phyloP scores from a whole-genome alignment of 768 basidiomycete genomes.

The Lactifluus subvellereus region DNA sequence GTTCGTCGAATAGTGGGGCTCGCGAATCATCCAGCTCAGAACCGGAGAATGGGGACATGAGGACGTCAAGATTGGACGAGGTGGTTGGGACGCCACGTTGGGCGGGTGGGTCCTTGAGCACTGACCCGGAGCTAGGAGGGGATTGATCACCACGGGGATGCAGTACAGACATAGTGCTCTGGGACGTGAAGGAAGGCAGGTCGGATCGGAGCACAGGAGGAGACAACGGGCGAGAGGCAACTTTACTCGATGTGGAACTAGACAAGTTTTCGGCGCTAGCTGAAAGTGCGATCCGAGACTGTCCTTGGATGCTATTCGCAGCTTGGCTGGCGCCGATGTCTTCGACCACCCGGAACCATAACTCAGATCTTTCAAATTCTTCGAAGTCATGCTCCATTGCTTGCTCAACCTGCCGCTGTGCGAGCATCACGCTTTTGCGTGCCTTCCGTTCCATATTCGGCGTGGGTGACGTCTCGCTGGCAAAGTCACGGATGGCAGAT shows the following conservation, averaged over 20 bases:
- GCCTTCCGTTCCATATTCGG: conserved; percentile 47
- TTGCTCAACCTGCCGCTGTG: conserved; percentile 80
- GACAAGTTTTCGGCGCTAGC: conserved; percentile 15
- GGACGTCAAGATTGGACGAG: conserved; percentile 66
- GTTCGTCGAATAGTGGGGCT: conserved; percentile 76
- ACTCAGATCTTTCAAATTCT: conserved; percentile 79
- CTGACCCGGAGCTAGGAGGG: conserved; percentile 11
- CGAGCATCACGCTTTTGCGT: conserved; percentile 71
- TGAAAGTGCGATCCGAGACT: neutral
- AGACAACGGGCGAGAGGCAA: conserved; percentile 2
- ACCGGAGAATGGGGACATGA: conserved; percentile 68
- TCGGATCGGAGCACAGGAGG: conserved; percentile 24
- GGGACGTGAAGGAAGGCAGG: conserved; percentile 17
- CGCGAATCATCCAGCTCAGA: conserved; percentile 48
- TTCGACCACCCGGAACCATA: conserved; percentile 86
- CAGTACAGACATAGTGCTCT: conserved; percentile 1
- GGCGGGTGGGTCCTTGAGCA: conserved; percentile 5
- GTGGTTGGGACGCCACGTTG: conserved; percentile 27
- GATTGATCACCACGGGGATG: conserved; percentile 6
- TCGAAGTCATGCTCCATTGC: conserved; percentile 92
- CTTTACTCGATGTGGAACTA: neutral
- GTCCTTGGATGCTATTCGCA: neutral
- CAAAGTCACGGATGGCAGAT: conserved; percentile 61
- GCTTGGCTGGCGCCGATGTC: conserved; percentile 45
- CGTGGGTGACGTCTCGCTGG: conserved; percentile 41